Percentiles rank a stretch among this genome's conserved stretches.
Evolutionary conservation across 352 stramenopile genomes (phyloP).

Genomic region (Globisporangium cylindrosporum): DNA sequence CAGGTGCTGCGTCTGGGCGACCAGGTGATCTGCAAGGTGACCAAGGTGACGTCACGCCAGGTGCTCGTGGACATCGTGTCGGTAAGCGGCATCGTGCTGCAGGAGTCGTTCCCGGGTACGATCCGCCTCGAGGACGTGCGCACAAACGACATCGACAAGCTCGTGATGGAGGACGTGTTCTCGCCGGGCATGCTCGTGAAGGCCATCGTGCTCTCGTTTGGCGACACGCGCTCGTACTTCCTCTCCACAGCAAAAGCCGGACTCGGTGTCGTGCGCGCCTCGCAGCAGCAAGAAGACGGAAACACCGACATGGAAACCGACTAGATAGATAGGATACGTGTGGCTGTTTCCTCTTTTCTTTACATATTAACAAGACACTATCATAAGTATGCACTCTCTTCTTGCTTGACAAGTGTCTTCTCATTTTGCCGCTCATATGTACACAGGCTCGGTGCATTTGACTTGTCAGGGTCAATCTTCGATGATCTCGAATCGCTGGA

Average conservation of each 20-base stretch:
- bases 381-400: neutral
- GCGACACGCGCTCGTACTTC: constrained; percentile 84
- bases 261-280: constrained; percentile 55
- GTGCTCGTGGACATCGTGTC: constrained; percentile 79
- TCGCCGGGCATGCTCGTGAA: constrained; percentile 68
- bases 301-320: constrained; percentile 45
- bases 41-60: constrained; percentile 70
- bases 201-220: constrained; percentile 79
- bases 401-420: neutral
- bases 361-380: constrained; percentile 6
- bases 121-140: constrained; percentile 81
- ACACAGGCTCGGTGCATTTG: neutral
- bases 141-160: constrained; percentile 75
- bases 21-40: constrained; percentile 59
- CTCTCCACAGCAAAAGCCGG: constrained; percentile 71
- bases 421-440: neutral
- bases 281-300: constrained; percentile 30
- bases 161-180: constrained; percentile 79
- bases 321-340: constrained; percentile 22
- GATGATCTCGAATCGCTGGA: constrained; percentile 54
- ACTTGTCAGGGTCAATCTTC: constrained; percentile 29
- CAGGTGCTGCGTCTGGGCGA: constrained; percentile 71
- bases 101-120: constrained; percentile 76
- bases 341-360: neutral
- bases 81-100: constrained; percentile 66